Conservation (phyloP, 2,329 filamentous ascomycete species). For the Calonectria naviculata region DNA sequence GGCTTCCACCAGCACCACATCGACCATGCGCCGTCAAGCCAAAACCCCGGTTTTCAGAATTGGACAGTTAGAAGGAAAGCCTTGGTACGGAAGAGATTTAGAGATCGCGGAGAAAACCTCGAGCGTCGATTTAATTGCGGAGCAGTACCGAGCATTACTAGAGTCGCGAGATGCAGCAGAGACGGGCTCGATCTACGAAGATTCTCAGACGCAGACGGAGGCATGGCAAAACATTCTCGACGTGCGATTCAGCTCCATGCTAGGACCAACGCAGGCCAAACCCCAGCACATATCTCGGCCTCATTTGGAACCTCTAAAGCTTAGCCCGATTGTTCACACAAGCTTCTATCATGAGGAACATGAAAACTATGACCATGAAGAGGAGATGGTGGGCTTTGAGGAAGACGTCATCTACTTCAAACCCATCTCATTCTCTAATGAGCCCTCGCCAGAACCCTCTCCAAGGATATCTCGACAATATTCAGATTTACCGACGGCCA, state of each 20-base stretch:
- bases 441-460: constrained; percentile 43
- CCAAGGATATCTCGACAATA: constrained; percentile 23
- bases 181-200: constrained; percentile 45
- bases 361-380: constrained; percentile 51
- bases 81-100: constrained; percentile 30
- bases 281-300: constrained; percentile 29
- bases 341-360: not conserved
- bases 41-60: constrained; percentile 64
- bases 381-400: constrained; percentile 58
- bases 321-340: constrained; percentile 15
- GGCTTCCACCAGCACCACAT: constrained; percentile 48
- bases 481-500: constrained; percentile 28
- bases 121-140: constrained; percentile 61
- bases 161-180: constrained; percentile 49
- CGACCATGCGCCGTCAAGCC: constrained; percentile 55
- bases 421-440: constrained; percentile 53
- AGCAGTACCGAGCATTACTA: constrained; percentile 61
- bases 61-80: constrained; percentile 58
- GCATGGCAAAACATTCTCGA: constrained; percentile 27
- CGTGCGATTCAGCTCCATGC: constrained; percentile 24
- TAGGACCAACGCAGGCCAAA: constrained; percentile 19
- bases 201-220: constrained; percentile 15
- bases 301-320: constrained; percentile 38
- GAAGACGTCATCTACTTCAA: constrained; percentile 61
- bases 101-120: constrained; percentile 47